phyloP scores from a whole-genome alignment of 2,329 filamentous ascomycete genomes.

The Plenodomus lindquistii region DNA sequence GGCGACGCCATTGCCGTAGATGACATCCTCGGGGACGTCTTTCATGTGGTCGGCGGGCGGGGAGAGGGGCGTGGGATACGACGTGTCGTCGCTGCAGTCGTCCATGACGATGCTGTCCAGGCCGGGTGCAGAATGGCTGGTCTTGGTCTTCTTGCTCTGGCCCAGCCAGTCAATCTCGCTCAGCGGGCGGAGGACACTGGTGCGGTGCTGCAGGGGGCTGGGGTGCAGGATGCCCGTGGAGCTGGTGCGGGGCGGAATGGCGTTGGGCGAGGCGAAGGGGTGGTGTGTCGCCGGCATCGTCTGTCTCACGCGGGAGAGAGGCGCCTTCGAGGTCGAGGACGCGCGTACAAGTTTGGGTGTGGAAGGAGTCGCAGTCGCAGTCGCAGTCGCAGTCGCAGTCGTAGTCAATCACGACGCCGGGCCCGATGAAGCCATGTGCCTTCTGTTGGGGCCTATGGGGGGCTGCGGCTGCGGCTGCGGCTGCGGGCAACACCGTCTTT shows the following conservation, averaged over 20 bases:
- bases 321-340: no score
- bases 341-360: no score
- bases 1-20: slow-evolving; percentile 48
- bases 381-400: no score
- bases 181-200: slow-evolving; percentile 42
- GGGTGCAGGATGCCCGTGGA: slow-evolving; percentile 40
- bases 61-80: slow-evolving; percentile 35
- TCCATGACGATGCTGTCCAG: slow-evolving; percentile 5
- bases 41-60: slow-evolving; percentile 31
- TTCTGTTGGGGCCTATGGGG: no score
- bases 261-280: slow-evolving; percentile 45
- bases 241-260: slow-evolving; percentile 46
- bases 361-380: no score
- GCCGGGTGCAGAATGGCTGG: slow-evolving; percentile 25
- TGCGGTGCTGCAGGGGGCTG: slow-evolving; percentile 29
- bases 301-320: not conserved
- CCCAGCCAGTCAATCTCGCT: slow-evolving; percentile 47
- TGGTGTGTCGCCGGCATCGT: slow-evolving; percentile 16
- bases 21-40: slow-evolving; percentile 44
- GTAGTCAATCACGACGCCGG: no score
- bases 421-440: no score
- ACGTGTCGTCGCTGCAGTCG: slow-evolving; percentile 17
- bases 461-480: no score
- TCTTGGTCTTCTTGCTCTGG: slow-evolving; percentile 46
- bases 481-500: not conserved